Evolutionary conservation across 129 eudicot genomes (phyloP), one percentile per base, ranked within the genome.

Genomic region (Escallonia herrerae): DNA sequence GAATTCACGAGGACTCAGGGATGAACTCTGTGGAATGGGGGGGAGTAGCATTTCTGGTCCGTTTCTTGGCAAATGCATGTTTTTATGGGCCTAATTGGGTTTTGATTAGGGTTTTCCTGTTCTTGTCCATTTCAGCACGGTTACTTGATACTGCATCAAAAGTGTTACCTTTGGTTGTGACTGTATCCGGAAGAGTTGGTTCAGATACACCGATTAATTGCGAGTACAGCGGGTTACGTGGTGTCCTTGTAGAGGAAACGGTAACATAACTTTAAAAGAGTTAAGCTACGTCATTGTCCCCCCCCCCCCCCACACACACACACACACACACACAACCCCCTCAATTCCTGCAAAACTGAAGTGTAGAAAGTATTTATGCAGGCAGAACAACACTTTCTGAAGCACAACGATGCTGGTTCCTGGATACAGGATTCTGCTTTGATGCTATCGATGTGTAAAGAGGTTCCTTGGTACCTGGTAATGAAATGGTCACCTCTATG

Each of bases 331-430:
- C n/a, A n/a, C n/a, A n/a, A n/a, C n/a, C n/a, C n/a, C 12, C 12
- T 3, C 9, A 49, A 3, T 8, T 2, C 54, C 12, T 1, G 9
- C 3, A 5, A 49, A 49, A n/a, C 54, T 4, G 9, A 49, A 7
- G 11, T 45, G 49, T 2, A n/a, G 3, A 12, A 43, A 22, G 10
- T 43, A 15, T 40, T n/a, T 5, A 11, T 48, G 43, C 80, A 94
- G 99, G 90, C 93, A 6, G 97, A 94, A 70, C 95, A 89, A 71
- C 97, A 94, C 80, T 94, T 89, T 72, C 60, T 94, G 78, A 94
- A 94, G 71, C 99, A 94, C 80, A 94, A 86, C 71, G 99, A 94
- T 86, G 99, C 99, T 55, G 99, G 99, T 77, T 94, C 99, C 1
- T 94, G 99, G 99, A 85, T 94, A 82, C 97, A 94, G 69, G 99